Evolutionary conservation across 75 land plant genomes (phyloP).

Genomic region (Picea glauca): DNA sequence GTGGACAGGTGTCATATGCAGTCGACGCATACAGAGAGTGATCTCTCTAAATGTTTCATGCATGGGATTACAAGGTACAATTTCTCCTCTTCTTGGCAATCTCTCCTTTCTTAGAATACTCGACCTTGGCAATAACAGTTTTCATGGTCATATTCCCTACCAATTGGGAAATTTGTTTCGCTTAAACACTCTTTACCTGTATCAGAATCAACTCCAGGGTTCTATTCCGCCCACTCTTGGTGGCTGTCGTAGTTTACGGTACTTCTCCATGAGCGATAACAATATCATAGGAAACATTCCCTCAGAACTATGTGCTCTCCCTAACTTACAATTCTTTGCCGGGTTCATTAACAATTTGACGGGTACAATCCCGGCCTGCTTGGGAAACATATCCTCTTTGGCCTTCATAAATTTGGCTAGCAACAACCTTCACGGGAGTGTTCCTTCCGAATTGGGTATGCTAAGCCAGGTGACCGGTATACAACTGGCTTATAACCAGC

Average conservation of each 20-base stretch:
- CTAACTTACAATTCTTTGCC: background rate
- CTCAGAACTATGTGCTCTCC: background rate
- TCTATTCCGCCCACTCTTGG: constrained; percentile 15
- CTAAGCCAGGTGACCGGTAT: background rate
- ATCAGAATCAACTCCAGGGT: constrained; percentile 23
- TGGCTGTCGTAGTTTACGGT: background rate
- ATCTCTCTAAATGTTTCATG: background rate
- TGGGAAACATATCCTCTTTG: constrained; percentile 7
- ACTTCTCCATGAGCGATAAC: background rate
- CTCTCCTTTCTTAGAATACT: constrained; percentile 4
- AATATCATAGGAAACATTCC: background rate
- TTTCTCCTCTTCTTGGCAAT: constrained; percentile 7
- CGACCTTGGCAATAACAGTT: constrained; percentile 15
- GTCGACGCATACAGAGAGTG: background rate
- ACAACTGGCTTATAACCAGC: background rate
- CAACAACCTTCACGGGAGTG: background rate
- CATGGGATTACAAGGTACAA: constrained; percentile 16
- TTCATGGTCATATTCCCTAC: constrained; percentile 12
- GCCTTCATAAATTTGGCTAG: background rate
- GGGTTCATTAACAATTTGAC: background rate
- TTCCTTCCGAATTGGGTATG: background rate
- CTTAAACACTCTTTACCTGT: constrained; percentile 8
- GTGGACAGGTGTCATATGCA: background rate
- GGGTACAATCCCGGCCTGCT: background rate
- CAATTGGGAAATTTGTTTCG: background rate